These are phyloP conservation scores for Dendrothele bispora DNA, from an alignment of 768 basidiomycete species.

Conservation along the genomic window DNA sequence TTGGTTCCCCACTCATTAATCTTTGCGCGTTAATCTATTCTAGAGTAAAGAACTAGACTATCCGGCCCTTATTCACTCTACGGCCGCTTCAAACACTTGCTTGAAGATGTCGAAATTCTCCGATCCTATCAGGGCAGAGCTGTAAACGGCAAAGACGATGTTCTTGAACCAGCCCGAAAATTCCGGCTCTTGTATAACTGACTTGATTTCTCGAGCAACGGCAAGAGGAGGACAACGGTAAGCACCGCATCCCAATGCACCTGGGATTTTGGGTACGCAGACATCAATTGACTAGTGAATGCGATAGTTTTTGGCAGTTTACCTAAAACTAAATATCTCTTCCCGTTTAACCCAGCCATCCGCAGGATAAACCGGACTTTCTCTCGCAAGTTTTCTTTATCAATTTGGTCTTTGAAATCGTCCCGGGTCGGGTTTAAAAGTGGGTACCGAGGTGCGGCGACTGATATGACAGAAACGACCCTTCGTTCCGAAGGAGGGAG, in stretches of 20 bases:
- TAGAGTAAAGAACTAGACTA: too few relatives aligned
- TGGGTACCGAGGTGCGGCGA: slow-evolving; percentile 22
- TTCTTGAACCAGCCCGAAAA: slow-evolving; percentile 24
- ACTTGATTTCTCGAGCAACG: slow-evolving; percentile 24
- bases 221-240: slow-evolving; percentile 21
- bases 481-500: slow-evolving; percentile 17
- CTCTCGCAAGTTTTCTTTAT: slow-evolving; percentile 15
- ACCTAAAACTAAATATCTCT: slow-evolving; percentile 21
- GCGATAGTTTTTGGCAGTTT: slow-evolving; percentile 1
- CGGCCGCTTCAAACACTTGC: too few relatives aligned
- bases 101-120: slow-evolving; percentile 23
- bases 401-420: slow-evolving; percentile 6
- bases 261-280: slow-evolving; percentile 8
- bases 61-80: too few relatives aligned
- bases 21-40: too few relatives aligned
- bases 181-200: slow-evolving; percentile 21
- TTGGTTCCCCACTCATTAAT: too few relatives aligned
- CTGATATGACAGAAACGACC: slow-evolving; percentile 25
- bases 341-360: slow-evolving; percentile 19
- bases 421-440: slow-evolving; percentile 10
- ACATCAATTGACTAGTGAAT: background rate
- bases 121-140: slow-evolving; percentile 10
- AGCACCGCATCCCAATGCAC: slow-evolving; percentile 27
- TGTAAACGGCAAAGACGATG: slow-evolving; percentile 24
- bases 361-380: slow-evolving; percentile 24